Conservation (phyloP, 352 stramenopile genomes). For the Pseudoperonospora humuli region DNA sequence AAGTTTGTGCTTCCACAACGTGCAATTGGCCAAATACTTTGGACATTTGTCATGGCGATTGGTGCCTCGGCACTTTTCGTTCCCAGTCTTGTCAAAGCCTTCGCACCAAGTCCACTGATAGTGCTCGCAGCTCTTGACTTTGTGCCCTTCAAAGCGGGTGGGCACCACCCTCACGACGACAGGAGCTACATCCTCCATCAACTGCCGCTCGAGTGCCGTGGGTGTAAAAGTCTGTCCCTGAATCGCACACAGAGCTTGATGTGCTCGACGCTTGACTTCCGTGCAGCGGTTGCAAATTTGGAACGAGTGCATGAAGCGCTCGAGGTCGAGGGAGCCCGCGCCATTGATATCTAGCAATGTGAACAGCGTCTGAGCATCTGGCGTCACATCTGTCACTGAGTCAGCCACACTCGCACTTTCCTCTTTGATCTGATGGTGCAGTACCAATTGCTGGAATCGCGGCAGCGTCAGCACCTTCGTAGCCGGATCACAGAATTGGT, state of each 20-base stretch:
- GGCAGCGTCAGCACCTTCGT: conserved; percentile 42
- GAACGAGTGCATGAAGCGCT: conserved; percentile 80
- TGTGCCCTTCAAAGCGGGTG: conserved; percentile 55
- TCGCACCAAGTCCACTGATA: conserved; percentile 86
- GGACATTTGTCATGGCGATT: conserved; percentile 83
- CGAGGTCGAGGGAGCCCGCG: conserved; percentile 41
- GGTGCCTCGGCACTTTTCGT: conserved; percentile 78
- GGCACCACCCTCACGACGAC: conserved; percentile 75
- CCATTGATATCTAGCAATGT: conserved; percentile 42
- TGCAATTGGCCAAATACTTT: conserved; percentile 83
- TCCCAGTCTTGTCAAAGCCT: conserved; percentile 74
- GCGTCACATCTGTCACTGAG: conserved; percentile 9
- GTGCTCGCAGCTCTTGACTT: conserved; percentile 80
- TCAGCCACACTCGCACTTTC: conserved; percentile 19
- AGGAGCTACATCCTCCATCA: conserved; percentile 72
- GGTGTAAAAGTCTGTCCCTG: conserved; percentile 42
- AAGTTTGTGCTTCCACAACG: conserved; percentile 80
- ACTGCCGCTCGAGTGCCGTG: conserved; percentile 47
- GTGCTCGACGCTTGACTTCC: conserved; percentile 58
- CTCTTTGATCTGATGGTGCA: conserved; percentile 60
- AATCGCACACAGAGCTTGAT: conserved; percentile 45
- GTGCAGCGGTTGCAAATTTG: conserved; percentile 85
- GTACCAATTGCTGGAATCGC: conserved; percentile 57
- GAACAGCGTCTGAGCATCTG: conserved; percentile 50
- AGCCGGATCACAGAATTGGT: conserved; percentile 63